A percentile compares a stretch with the other conserved stretches of the same genome.
These are phyloP conservation scores for Eucalyptus cloeziana DNA, from an alignment of 345 rosid genomes.

Conservation along the genomic window DNA sequence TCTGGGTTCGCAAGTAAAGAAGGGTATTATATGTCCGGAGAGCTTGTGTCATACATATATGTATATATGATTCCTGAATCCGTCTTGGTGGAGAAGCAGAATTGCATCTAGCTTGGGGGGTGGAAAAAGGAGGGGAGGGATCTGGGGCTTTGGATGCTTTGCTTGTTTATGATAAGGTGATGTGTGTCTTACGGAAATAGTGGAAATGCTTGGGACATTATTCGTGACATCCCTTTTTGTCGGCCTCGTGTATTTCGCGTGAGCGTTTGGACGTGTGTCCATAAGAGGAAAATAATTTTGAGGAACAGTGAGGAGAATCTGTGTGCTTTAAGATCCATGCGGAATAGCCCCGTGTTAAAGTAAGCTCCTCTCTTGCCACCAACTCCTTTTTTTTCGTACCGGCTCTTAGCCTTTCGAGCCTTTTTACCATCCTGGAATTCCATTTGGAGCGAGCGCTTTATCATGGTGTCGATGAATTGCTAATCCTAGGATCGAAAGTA, in stretches of 20 bases:
- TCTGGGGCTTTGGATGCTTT: background rate
- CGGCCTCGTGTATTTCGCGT: background rate
- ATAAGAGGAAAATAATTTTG: background rate
- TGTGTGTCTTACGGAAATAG: background rate
- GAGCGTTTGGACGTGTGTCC: background rate
- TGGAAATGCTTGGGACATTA: background rate
- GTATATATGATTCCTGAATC: background rate
- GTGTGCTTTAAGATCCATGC: background rate
- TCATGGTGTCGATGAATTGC: background rate
- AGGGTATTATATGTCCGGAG: background rate
- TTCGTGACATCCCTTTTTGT: background rate
- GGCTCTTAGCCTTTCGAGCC: background rate
- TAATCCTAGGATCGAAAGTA: background rate
- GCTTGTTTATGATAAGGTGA: background rate
- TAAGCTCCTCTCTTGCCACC: background rate
- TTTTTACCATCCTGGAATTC: background rate
- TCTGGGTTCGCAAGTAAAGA: background rate
- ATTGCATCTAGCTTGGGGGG: background rate
- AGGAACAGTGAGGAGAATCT: background rate
- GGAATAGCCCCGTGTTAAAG: background rate
- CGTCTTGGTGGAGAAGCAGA: background rate
- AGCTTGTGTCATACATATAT: background rate
- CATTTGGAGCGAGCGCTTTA: background rate
- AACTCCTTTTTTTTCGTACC: background rate
- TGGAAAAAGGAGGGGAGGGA: background rate